These are phyloP conservation scores for Scutellaria minor DNA, from an alignment of 257 asterid species.

Conservation along the genomic window DNA sequence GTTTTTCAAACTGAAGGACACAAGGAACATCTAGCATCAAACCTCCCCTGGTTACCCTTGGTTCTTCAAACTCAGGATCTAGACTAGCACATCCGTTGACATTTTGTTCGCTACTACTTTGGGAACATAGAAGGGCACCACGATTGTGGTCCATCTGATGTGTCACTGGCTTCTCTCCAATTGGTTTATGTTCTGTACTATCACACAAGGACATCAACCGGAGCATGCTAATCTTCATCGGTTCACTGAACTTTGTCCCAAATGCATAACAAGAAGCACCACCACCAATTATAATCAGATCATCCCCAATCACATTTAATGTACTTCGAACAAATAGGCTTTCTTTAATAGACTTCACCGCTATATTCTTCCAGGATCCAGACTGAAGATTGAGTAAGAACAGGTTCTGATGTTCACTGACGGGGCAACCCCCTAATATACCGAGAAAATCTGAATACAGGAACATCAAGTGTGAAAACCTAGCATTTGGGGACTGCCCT, in stretches of 20 bases:
- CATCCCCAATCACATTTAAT: conserved; percentile 60
- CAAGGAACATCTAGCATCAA: conserved; percentile 45
- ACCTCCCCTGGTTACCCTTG: conserved; percentile 37
- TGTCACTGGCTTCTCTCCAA: conserved; percentile 36
- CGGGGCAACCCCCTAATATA: conserved; percentile 93
- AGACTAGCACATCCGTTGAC: conserved; percentile 41
- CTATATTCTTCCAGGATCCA: conserved; percentile 64
- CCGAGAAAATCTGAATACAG: conserved; percentile 65
- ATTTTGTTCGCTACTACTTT: conserved; percentile 35
- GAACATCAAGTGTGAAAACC: conserved; percentile 94
- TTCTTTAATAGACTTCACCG: conserved; percentile 55
- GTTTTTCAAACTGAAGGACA: conserved; percentile 67
- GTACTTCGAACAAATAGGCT: conserved; percentile 88
- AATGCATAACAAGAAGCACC: conserved; percentile 98
- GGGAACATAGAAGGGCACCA: conserved; percentile 24
- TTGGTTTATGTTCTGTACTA: conserved; percentile 24
- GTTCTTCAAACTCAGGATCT: conserved; percentile 43
- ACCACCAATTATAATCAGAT: conserved; percentile 81
- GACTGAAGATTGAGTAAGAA: conserved; percentile 69
- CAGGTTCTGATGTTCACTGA: conserved; percentile 60
- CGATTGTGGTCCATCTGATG: conserved; percentile 36
- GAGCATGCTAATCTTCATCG: conserved; percentile 64
- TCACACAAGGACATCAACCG: conserved; percentile 50
- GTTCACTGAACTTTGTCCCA: conserved; percentile 93
- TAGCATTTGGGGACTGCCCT: conserved; percentile 68